Evolutionary conservation across 1,139 yeast genomes (phyloP), one percentile per base, ranked within the genome.

Genomic region (Taphrina communis): DNA sequence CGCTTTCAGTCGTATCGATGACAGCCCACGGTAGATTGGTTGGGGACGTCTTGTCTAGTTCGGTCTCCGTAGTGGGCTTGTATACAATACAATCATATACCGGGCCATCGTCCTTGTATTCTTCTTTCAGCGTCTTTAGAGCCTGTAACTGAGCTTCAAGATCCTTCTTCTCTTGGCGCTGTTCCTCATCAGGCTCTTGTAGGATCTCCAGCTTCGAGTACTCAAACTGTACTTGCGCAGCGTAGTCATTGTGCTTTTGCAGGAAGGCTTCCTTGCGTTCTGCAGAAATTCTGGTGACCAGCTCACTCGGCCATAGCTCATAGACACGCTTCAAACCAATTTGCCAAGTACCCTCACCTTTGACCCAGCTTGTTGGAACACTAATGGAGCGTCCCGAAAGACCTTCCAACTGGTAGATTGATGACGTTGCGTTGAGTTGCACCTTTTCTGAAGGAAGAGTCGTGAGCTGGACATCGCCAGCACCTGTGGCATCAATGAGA

Each of bases 401-500:
- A 0, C 71, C 72, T 42, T 53, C 52, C 14, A 66, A 9, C 36
- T 65, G 53, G 25, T 53, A 53, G 21, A 35, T 9, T 14, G 55
- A 50, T 2, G 50, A 36, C 6, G 57, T 12, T 7, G 50, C 41
- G 12, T 48, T 36, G 41, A 60, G 50, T 19, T n/a, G 14, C 8
- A 55, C 62, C 31, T 62, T 53, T 8, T 35, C 39, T 17, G 14
- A 14, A 0, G 53, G 55, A 2, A 63, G 14, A 1, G 61, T 58
- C 25, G 58, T 57, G 52, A 65, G 42, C 35, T 35, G 46, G 35
- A 70, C 69, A n/a, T 51, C 68, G 52, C 70, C 69, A 5, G 68
- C 55, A 19, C 72, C 72, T 14, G 69, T 61, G 48, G 71, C 70
- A 55, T 70, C 72, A 19, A 70, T 66, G 31, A 70, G 25, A 39